These are phyloP conservation scores for Solanum aculeatissimum DNA, from an alignment of 305 asterid species.

Conservation along the genomic window DNA sequence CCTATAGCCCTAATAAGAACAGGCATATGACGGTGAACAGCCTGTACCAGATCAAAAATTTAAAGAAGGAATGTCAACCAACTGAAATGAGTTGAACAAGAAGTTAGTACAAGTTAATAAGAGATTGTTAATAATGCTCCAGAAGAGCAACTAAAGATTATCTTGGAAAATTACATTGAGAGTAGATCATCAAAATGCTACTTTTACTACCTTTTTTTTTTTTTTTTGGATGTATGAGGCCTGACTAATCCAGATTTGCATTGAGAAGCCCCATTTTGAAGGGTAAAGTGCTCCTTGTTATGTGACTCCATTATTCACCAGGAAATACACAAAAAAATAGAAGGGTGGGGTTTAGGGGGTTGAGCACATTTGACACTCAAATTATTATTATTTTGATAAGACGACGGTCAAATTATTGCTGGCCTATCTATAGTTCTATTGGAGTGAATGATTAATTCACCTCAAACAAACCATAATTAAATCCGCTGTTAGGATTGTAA, in stretches of 20 bases:
- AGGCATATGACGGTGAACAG: constrained; percentile 86
- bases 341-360: background rate
- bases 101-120: background rate
- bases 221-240: background rate
- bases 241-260: background rate
- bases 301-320: background rate
- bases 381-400: background rate
- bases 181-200: background rate
- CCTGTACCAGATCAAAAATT: constrained; percentile 39
- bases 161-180: background rate
- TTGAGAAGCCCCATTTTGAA: background rate
- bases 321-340: too few species aligned
- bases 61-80: background rate
- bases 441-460: background rate
- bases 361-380: background rate
- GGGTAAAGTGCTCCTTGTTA: background rate
- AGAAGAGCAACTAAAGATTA: background rate
- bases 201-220: background rate
- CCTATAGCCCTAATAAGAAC: constrained; percentile 71
- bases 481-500: background rate
- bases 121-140: background rate
- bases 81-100: background rate
- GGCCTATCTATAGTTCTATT: background rate
- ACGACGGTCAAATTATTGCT: background rate
- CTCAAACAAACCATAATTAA: background rate